These are phyloP conservation scores for Lentinula novae-zelandiae DNA, from an alignment of 1,284 basidiomycete species.

Conservation along the genomic window DNA sequence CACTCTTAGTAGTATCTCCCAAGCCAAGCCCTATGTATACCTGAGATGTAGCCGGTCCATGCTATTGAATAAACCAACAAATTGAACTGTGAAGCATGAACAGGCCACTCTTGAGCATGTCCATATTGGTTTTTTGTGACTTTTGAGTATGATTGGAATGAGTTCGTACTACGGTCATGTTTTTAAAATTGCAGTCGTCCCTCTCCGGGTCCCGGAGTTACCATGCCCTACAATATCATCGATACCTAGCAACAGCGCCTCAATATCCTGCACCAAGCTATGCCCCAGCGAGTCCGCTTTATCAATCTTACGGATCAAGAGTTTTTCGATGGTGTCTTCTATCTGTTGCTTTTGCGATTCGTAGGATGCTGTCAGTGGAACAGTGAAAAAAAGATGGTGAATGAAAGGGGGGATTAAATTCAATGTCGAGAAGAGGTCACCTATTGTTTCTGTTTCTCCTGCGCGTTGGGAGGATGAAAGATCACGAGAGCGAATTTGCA, in stretches of 20 bases:
- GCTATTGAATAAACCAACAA: too few species aligned
- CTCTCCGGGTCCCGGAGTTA: neutral
- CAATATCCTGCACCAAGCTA: slow-evolving; percentile 24
- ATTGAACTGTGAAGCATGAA: too few species aligned
- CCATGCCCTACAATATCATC: slow-evolving; percentile 11
- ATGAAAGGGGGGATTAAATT: neutral
- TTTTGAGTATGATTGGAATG: too few species aligned
- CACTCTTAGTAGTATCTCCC: too few species aligned
- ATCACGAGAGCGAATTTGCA: neutral
- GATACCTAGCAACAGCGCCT: slow-evolving; percentile 20
- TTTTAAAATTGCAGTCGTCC: too few species aligned
- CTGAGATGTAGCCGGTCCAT: too few species aligned
- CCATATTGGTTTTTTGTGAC: too few species aligned
- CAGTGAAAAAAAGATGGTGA: neutral
- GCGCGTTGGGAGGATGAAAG: neutral
- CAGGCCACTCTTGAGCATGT: too few species aligned
- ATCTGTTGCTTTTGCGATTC: slow-evolving; percentile 6
- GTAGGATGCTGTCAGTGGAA: slow-evolving; percentile 9
- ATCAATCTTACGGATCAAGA: slow-evolving; percentile 26
- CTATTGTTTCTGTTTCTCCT: neutral
- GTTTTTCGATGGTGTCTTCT: slow-evolving; percentile 15
- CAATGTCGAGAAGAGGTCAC: neutral
- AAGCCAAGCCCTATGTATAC: too few species aligned
- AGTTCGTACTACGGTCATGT: too few species aligned
- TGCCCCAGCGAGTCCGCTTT: slow-evolving; percentile 25